These are phyloP conservation scores for Rhodofomes roseus DNA, from an alignment of 1,284 basidiomycete species.

Conservation along the genomic window DNA sequence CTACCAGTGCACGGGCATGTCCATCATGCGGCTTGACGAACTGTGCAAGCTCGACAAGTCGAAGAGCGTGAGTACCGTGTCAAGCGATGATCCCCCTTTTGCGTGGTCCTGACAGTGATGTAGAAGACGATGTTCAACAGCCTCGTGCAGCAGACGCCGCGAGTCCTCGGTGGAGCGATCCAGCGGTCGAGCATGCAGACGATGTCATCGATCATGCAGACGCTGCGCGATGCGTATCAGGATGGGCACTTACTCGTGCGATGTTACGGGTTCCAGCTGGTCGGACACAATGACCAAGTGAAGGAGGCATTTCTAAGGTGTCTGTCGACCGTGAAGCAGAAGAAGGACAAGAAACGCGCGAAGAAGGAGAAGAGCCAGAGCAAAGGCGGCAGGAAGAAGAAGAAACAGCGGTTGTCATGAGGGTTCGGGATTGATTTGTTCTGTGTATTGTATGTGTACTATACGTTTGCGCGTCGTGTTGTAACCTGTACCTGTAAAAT, in stretches of 20 bases:
- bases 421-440: no score
- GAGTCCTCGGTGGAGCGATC: not conserved
- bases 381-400: no score
- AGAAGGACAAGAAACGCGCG: not conserved
- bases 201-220: not conserved
- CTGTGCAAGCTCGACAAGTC: not conserved
- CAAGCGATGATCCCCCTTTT: no score
- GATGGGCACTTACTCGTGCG: not conserved
- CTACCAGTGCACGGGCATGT: not conserved
- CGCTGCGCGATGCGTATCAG: not conserved
- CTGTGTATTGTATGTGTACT: no score
- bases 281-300: not conserved
- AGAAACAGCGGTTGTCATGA: no score
- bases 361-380: not conserved
- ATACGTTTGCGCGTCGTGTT: no score
- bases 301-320: not conserved
- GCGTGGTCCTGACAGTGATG: not conserved
- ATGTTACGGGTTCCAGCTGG: not conserved
- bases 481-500: no score
- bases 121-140: not conserved
- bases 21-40: not conserved
- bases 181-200: not conserved
- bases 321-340: not conserved
- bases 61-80: not conserved
- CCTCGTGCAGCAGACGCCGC: not conserved